Evolutionary conservation across 1,139 yeast species (phyloP), one percentile per base, ranked within the genome.

Genomic region (Saccharomyces hybrid): DNA sequence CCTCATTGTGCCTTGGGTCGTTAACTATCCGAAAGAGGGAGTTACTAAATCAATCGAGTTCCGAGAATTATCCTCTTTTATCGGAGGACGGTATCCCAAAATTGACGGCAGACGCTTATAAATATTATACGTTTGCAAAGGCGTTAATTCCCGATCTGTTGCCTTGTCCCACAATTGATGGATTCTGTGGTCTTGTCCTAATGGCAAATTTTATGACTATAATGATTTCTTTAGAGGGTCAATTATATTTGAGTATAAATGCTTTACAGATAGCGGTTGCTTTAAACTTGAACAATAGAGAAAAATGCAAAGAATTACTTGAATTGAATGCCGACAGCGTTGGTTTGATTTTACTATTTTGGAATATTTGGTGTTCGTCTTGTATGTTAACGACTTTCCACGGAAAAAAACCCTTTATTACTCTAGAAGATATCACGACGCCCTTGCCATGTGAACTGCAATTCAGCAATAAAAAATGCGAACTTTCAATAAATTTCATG

Each of bases 341-440:
- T n/a, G 55, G 53, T 5, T n/a, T 50, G 26, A 23, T 52, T 9
- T 25, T 52, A n/a, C 23, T 52, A 46, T 52, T 52, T 11, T 52
- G 55, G 55, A 52, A 49, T 25, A 16, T 50, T 34, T 52, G 55
- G 55, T 50, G 55, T 42, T 50, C 53, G 4, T 52, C 50, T 26
- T 49, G 52, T 29, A 49, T 52, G 55, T 46, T 52, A 47, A 25
- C 52, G 13, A 52, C 48, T 6, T 29, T 50, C n/a, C 42, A 44
- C 5, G 55, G 55, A 20, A 49, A 26, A 31, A 29, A 14, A 9
- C 49, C 55, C 1, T 52, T 52, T 46, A 46, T 52, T 13, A 23
- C 27, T 26, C 9, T 34, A 23, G 23, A 38, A 38, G 23, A 38
- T 38, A 38, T 38, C 23, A 38, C 25, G 9, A 38, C 42, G 5